A percentile compares a stretch with the other conserved stretches of the same genome.
Evolutionary conservation across 164 flowering plant genomes (phyloP).

Genomic region (Sextonia rubra): DNA sequence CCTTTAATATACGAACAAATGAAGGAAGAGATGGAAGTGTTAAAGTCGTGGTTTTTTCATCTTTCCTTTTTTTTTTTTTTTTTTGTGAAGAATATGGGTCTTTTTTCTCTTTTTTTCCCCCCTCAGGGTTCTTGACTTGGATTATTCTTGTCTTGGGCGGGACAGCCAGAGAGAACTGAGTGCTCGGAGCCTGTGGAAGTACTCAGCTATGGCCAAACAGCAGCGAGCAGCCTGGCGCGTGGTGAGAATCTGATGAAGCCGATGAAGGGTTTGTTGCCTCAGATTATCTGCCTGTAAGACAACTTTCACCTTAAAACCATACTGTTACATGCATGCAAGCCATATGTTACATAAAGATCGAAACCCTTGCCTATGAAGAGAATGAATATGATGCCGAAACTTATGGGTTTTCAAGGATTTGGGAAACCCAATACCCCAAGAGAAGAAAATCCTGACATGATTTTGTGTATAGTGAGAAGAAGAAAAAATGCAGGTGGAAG

Average conservation of each 20-base stretch:
- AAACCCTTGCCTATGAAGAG: not conserved
- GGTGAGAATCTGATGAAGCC: slow-evolving; percentile 64
- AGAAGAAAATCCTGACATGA: too few relatives aligned
- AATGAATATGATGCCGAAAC: not conserved
- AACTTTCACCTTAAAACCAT: slow-evolving; percentile 25
- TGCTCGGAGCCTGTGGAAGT: slow-evolving; percentile 81
- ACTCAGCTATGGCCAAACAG: slow-evolving; percentile 68
- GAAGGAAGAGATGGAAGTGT: not conserved
- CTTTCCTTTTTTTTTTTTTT: too few relatives aligned
- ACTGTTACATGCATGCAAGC: too few relatives aligned
- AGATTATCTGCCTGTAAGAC: slow-evolving; percentile 83
- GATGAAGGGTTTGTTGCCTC: slow-evolving; percentile 77
- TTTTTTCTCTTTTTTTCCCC: slow-evolving; percentile 36
- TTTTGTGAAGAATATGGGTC: not conserved
- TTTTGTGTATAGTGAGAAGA: too few relatives aligned
- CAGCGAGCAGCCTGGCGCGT: slow-evolving; percentile 76
- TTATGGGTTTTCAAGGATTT: not conserved
- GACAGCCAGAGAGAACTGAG: slow-evolving; percentile 82
- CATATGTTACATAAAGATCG: too few relatives aligned
- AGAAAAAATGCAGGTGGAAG: too few relatives aligned
- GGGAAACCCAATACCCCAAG: not conserved
- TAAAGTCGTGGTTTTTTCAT: not conserved
- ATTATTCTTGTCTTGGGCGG: slow-evolving; percentile 60
- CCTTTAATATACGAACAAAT: not conserved
- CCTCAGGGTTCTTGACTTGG: not conserved